phyloP scores from a whole-genome alignment of 2,329 filamentous ascomycete genomes.

The Nannizziopsis barbatae region DNA sequence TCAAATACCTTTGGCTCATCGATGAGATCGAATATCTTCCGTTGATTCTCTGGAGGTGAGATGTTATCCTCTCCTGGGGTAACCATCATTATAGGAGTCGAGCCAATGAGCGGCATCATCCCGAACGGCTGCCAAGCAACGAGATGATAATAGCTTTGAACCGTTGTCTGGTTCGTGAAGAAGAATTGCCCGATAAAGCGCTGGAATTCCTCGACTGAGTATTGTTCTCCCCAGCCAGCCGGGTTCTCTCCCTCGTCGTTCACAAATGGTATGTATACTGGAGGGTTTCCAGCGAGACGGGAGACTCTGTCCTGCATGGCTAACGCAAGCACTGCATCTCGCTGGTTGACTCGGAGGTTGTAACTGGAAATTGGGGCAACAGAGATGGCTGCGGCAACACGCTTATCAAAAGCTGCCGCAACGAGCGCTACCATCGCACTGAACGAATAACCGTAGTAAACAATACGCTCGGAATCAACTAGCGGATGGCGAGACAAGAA shows the following conservation, averaged over 20 bases:
- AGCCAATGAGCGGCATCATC: slow-evolving; percentile 15
- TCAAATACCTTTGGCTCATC: slow-evolving; percentile 14
- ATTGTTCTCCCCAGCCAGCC: slow-evolving; percentile 14
- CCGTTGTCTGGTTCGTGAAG: slow-evolving; percentile 19
- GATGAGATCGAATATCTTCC: slow-evolving; percentile 17
- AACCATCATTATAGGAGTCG: slow-evolving; percentile 21
- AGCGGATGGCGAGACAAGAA: slow-evolving; percentile 19
- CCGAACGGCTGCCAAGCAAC: slow-evolving; percentile 16
- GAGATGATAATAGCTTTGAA: slow-evolving; percentile 24
- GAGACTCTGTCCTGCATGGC: slow-evolving; percentile 30
- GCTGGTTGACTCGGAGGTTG: slow-evolving; percentile 10
- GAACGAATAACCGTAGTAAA: slow-evolving; percentile 30
- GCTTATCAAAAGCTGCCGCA: slow-evolving; percentile 24
- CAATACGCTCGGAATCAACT: slow-evolving; percentile 23
- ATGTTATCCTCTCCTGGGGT: slow-evolving; percentile 22
- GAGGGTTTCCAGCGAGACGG: slow-evolving; percentile 28
- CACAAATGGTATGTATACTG: slow-evolving; percentile 28
- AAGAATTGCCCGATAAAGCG: background rate
- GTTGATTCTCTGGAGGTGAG: slow-evolving; percentile 18
- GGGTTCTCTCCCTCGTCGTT: slow-evolving; percentile 21
- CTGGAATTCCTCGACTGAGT: slow-evolving; percentile 9
- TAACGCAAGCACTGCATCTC: slow-evolving; percentile 21
- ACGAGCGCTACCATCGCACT: slow-evolving; percentile 19
- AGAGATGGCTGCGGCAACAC: slow-evolving; percentile 20
- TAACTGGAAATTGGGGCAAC: slow-evolving; percentile 16